Conservation (phyloP, 257 asterid species). For the Eustoma russellianum region DNA sequence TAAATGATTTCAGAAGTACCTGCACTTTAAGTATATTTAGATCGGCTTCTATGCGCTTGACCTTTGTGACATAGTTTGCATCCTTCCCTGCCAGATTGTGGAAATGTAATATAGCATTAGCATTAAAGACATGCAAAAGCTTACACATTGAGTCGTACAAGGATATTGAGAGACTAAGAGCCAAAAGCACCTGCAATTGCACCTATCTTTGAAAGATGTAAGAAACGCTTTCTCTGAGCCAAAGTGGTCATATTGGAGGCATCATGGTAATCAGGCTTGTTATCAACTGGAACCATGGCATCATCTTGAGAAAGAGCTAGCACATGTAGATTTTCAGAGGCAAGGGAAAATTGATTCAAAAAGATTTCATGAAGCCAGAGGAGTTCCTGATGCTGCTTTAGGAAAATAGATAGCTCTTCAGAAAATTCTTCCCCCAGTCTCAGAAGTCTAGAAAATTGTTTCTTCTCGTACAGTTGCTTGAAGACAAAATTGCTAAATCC, state of each 20-base stretch:
- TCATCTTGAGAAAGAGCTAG: slow-evolving; percentile 59
- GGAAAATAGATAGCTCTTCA: slow-evolving; percentile 61
- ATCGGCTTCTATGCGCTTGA: slow-evolving; percentile 91
- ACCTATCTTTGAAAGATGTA: slow-evolving; percentile 82
- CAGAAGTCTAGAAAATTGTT: slow-evolving; percentile 65
- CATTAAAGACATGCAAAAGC: not conserved
- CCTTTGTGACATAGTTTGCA: slow-evolving; percentile 41
- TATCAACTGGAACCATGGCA: slow-evolving; percentile 23
- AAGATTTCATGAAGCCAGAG: slow-evolving; percentile 91
- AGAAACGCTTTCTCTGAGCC: slow-evolving; percentile 64
- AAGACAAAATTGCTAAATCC: slow-evolving; percentile 89
- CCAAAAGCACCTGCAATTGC: slow-evolving; percentile 64
- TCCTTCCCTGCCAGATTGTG: slow-evolving; percentile 42
- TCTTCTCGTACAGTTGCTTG: slow-evolving; percentile 55
- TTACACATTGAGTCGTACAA: not conserved
- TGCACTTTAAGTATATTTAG: slow-evolving; percentile 62
- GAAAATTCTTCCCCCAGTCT: slow-evolving; percentile 91
- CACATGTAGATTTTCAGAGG: slow-evolving; percentile 75
- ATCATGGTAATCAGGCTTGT: slow-evolving; percentile 28
- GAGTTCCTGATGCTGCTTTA: slow-evolving; percentile 64
- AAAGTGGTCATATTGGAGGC: slow-evolving; percentile 27
- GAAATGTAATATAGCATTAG: not conserved
- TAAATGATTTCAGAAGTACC: slow-evolving; percentile 25
- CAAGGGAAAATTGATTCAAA: slow-evolving; percentile 76
- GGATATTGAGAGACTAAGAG: slow-evolving; percentile 6